Conservation (phyloP, 202 grass and related monocot genomes). For the Zoysia matrella region DNA sequence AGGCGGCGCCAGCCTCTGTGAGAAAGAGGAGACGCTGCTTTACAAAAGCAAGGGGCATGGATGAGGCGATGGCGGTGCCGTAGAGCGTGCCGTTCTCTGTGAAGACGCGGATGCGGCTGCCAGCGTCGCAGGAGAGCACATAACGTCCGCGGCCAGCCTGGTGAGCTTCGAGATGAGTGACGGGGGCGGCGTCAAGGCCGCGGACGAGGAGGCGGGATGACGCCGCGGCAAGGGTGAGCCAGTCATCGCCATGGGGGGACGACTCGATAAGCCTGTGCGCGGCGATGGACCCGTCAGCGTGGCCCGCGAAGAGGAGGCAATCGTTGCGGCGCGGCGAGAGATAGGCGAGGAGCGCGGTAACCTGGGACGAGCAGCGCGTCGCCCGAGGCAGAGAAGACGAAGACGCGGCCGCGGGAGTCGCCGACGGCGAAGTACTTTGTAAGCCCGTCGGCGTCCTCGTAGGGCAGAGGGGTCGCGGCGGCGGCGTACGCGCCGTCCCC, state of each 20-base stretch:
- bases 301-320: conserved; percentile 79
- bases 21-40: conserved; percentile 93
- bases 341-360: conserved; percentile 83
- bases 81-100: conserved; percentile 96
- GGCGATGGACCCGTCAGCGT: conserved; percentile 75
- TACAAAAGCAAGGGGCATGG: conserved; percentile 73
- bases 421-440: conserved; percentile 89
- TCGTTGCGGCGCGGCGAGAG: conserved; percentile 71
- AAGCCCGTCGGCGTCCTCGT: conserved; percentile 64
- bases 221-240: conserved; percentile 68
- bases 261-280: conserved; percentile 75
- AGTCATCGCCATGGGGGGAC: conserved; percentile 72
- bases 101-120: conserved; percentile 88
- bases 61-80: conserved; percentile 79
- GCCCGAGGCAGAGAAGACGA: conserved; percentile 75
- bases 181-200: conserved; percentile 66
- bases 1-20: conserved; percentile 72
- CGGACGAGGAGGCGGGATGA: conserved; percentile 64
- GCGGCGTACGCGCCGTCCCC: conserved; percentile 55
- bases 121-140: conserved; percentile 74
- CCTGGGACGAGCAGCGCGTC: conserved; percentile 73
- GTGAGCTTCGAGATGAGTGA: conserved; percentile 76
- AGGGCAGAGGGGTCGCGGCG: conserved; percentile 57
- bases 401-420: conserved; percentile 74
- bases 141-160: conserved; percentile 76